phyloP scores from a whole-genome alignment of 192 early-diverging fungal genomes.

The Coemansia umbellata region DNA sequence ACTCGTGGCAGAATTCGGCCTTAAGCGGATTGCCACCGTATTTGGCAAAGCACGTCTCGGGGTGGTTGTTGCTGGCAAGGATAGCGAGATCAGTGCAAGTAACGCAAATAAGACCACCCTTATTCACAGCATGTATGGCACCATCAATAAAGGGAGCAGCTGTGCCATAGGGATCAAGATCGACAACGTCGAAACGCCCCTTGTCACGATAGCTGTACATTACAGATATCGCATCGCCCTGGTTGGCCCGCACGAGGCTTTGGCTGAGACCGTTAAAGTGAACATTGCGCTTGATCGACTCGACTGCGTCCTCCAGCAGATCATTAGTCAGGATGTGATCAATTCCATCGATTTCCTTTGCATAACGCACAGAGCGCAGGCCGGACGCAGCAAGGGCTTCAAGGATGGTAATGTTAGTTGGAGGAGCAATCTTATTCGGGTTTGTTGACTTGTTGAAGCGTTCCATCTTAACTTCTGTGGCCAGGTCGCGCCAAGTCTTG shows the following conservation, averaged over 20 bases:
- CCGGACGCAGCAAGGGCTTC: conserved; percentile 96
- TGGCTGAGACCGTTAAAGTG: conserved; percentile 75
- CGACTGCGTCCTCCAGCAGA: conserved; percentile 81
- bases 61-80: conserved; percentile 85
- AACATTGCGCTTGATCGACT: conserved; percentile 81
- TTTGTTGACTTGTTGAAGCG: conserved; percentile 55
- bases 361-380: conserved; percentile 92
- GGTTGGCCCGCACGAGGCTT: conserved; percentile 70
- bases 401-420: conserved; percentile 58
- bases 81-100: conserved; percentile 98
- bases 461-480: conserved; percentile 59
- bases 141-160: conserved; percentile 94
- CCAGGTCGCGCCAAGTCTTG: conserved; percentile 82
- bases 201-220: conserved; percentile 65
- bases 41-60: conserved; percentile 86
- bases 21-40: conserved; percentile 92
- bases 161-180: conserved; percentile 96
- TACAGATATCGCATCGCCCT: conserved; percentile 78
- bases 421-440: conserved; percentile 28
- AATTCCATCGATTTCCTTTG: conserved; percentile 83
- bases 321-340: conserved; percentile 89
- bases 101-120: conserved; percentile 89
- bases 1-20: conserved; percentile 89
- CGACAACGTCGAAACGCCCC: conserved; percentile 78
- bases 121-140: conserved; percentile 89